phyloP scores from a whole-genome alignment of 169 alveolate genomes.

The Babesia divergens region DNA sequence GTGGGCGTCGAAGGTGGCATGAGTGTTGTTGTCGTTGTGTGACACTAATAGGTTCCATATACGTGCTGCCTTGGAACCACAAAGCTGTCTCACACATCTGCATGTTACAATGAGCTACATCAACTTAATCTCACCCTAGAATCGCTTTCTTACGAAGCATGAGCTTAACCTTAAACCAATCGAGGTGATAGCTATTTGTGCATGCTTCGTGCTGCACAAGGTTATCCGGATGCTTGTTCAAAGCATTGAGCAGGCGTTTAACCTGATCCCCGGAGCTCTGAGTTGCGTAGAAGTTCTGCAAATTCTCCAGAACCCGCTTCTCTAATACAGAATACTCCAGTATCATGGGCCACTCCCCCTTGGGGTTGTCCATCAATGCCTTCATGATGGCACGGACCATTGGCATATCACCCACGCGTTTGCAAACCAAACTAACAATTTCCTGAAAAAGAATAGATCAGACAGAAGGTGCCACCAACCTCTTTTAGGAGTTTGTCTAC shows the following conservation, averaged over 20 bases:
- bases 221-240: conserved; percentile 60
- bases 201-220: conserved; percentile 37
- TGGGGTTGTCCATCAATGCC: conserved; percentile 41
- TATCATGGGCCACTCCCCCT: conserved; percentile 13
- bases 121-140: conserved; percentile 26
- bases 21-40: conserved; percentile 9
- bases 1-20: conserved; percentile 34
- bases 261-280: conserved; percentile 25
- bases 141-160: conserved; percentile 56
- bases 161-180: conserved; percentile 52
- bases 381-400: conserved; percentile 43
- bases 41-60: conserved; percentile 60
- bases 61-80: conserved; percentile 56
- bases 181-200: conserved; percentile 30
- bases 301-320: not conserved
- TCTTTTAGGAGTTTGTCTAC: conserved; percentile 17
- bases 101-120: not conserved
- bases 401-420: conserved; percentile 48
- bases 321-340: conserved; percentile 3
- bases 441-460: conserved; percentile 10
- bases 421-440: conserved; percentile 43
- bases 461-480: not conserved
- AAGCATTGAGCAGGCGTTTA: conserved; percentile 33
- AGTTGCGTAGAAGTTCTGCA: not conserved
- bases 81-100: conserved; percentile 48